A percentile compares a stretch with the other conserved stretches of the same genome.
Conservation (phyloP, 176 grass and related monocot species). For the Phyllostachys edulis region DNA sequence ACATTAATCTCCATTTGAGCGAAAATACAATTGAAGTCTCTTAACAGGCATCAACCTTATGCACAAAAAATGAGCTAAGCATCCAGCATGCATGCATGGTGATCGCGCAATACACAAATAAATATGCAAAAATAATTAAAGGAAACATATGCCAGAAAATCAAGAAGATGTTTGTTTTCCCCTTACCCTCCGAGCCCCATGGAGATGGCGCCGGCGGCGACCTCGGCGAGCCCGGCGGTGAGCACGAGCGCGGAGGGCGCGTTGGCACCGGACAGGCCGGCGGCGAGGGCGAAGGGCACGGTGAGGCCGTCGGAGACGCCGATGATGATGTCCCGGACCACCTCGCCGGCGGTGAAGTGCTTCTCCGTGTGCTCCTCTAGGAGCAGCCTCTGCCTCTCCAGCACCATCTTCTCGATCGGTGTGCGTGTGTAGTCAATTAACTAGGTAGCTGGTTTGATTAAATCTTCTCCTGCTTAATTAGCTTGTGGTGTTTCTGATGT, state of each 20-base stretch:
- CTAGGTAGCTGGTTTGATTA: background rate
- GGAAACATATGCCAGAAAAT: background rate
- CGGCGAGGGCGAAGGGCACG: constrained; percentile 92
- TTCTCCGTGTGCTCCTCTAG: constrained; percentile 71
- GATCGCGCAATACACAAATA: background rate
- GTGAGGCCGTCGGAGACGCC: constrained; percentile 97
- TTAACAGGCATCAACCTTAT: background rate
- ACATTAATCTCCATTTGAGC: background rate
- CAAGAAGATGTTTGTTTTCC: background rate
- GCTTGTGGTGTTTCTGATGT: background rate
- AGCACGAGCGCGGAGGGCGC: constrained; percentile 79
- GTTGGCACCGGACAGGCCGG: constrained; percentile 77
- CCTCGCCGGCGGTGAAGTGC: constrained; percentile 85
- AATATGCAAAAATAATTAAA: background rate
- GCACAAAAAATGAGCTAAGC: background rate
- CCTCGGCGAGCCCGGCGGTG: constrained; percentile 85
- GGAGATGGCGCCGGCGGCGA: constrained; percentile 94
- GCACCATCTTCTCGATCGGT: constrained; percentile 32
- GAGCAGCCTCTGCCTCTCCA: constrained; percentile 48
- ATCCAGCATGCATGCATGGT: background rate
- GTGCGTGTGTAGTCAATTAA: background rate
- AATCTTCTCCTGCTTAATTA: constrained; percentile 1
- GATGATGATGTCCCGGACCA: constrained; percentile 93
- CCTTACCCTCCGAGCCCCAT: constrained; percentile 97
- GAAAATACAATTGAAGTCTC: background rate